These are phyloP conservation scores for Dothideomycetes sp. DNA, from an alignment of 2,329 filamentous ascomycete species.

Conservation along the genomic window DNA sequence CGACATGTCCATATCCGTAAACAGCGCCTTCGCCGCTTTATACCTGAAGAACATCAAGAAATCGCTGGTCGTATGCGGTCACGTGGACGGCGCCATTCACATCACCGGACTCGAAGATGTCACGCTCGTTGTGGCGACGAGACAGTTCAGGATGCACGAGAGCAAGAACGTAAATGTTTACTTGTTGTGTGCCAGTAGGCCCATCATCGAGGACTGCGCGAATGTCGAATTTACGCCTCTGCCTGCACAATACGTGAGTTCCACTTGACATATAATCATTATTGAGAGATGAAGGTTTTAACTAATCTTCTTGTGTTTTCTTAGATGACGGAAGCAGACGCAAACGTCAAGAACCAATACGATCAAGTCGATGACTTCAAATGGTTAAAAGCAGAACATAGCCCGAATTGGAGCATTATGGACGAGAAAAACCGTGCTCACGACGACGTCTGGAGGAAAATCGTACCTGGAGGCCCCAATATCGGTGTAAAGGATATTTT, in stretches of 20 bases:
- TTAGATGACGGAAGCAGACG: constrained; percentile 20
- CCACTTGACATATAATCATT: too few relatives aligned
- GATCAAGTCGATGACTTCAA: constrained; percentile 94
- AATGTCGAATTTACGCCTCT: constrained; percentile 71
- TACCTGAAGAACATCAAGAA: constrained; percentile 59
- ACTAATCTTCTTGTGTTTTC: too few relatives aligned
- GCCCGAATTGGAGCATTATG: constrained; percentile 78
- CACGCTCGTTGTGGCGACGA: constrained; percentile 66
- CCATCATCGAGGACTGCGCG: constrained; percentile 86
- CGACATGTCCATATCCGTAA: constrained; percentile 47
- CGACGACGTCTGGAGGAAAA: constrained; percentile 17
- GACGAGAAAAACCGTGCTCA: constrained; percentile 38
- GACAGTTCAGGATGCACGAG: constrained; percentile 91
- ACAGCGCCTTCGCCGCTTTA: constrained; percentile 56
- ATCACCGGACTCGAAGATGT: constrained; percentile 66
- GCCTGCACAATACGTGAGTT: constrained; percentile 59
- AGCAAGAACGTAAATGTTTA: constrained; percentile 76
- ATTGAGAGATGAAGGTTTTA: too few relatives aligned
- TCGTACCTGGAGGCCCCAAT: constrained; percentile 53
- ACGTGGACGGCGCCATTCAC: constrained; percentile 71
- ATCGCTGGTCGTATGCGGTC: constrained; percentile 68
- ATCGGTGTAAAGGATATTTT: constrained; percentile 59
- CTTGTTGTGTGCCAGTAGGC: constrained; percentile 68
- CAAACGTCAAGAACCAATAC: constrained; percentile 57
- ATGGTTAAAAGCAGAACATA: constrained; percentile 79